Evolutionary conservation across 495 filamentous ascomycete species (phyloP).

Genomic region (Parachaetomium inaequale): DNA sequence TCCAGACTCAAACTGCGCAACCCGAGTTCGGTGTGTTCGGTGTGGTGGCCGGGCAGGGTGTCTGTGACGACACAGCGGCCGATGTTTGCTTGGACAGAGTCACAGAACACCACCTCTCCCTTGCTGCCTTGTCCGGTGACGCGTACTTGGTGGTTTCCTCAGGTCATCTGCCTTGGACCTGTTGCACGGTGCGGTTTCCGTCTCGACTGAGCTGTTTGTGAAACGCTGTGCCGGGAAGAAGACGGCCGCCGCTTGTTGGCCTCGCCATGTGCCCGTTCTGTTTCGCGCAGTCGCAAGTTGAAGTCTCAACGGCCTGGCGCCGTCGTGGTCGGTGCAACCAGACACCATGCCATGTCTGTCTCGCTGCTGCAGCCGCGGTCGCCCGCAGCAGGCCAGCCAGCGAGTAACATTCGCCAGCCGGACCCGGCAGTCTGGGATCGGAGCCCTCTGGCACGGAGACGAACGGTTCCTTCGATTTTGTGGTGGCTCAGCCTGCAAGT

Average conservation of each 20-base stretch:
- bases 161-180: constrained; percentile 5
- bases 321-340: not conserved
- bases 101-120: not conserved
- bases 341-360: not conserved
- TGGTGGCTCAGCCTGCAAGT: constrained; percentile 8
- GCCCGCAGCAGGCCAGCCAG: not conserved
- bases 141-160: not conserved
- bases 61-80: not conserved
- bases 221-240: not conserved
- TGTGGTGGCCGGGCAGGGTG: not conserved
- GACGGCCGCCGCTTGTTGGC: not conserved
- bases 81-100: not conserved
- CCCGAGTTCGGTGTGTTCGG: not conserved
- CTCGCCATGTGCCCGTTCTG: not conserved
- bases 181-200: not conserved
- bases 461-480: not conserved
- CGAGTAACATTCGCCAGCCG: not conserved
- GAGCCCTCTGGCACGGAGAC: not conserved
- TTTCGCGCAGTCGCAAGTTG: not conserved
- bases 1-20: not conserved
- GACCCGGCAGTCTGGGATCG: constrained; percentile 3
- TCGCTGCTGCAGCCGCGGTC: not conserved
- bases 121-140: constrained; percentile 13
- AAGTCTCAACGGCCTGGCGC: not conserved
- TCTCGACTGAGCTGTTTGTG: not conserved